phyloP scores from a whole-genome alignment of 306 rosid genomes.

The Fagus crenata region DNA sequence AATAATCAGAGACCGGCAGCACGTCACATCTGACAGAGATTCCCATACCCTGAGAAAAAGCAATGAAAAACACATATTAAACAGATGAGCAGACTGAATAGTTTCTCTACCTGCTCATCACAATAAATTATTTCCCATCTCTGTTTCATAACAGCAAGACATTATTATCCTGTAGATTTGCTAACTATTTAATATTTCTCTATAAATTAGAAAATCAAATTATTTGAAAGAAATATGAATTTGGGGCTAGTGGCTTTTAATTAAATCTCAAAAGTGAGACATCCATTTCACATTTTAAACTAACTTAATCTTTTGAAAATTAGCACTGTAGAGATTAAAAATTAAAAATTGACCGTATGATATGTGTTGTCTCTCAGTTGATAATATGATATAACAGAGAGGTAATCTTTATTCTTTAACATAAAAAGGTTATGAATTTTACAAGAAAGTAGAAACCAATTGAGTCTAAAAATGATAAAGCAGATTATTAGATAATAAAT shows the following conservation, averaged over 20 bases:
- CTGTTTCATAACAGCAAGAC: not conserved
- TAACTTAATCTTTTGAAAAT: not conserved
- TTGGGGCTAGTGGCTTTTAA: not conserved
- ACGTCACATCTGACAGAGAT: slow-evolving; percentile 60
- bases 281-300: slow-evolving; percentile 5
- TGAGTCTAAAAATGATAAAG: not conserved
- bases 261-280: not conserved
- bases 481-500: not conserved
- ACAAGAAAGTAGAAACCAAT: not conserved
- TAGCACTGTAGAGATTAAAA: slow-evolving; percentile 9
- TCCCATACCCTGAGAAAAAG: slow-evolving; percentile 76
- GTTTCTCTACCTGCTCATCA: slow-evolving; percentile 11
- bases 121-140: not conserved
- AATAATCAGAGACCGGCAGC: slow-evolving; percentile 76
- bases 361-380: not conserved
- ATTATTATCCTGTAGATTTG: not conserved
- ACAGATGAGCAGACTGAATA: not conserved
- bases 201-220: slow-evolving; percentile 1
- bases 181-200: not conserved
- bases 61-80: slow-evolving; percentile 32
- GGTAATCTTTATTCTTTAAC: not conserved
- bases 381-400: not conserved
- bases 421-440: slow-evolving; percentile 8
- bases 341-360: not conserved
- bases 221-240: slow-evolving; percentile 5